Evolutionary conservation across 2,329 filamentous ascomycete species (phyloP), one percentile per base, ranked within the genome.

Genomic region (Sclerotinia trifoliorum): DNA sequence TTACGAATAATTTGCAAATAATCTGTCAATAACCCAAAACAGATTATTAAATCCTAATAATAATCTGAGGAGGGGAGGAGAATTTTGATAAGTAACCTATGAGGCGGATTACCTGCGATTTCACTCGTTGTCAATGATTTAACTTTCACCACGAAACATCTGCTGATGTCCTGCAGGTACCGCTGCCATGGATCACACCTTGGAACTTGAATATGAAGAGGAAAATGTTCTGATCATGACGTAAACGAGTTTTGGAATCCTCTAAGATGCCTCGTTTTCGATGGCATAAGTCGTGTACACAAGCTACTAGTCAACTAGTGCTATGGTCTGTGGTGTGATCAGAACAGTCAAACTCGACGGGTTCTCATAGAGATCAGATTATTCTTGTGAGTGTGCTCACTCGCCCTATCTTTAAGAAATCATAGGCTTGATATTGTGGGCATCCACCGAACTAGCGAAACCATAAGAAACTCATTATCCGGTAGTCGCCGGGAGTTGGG

Each of bases 381-480:
- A 62, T 39, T 62, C 58, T 7, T 49, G 58, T 62, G 19, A 39
- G 58, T 19, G 17, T 5, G 29, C 8, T 6, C 2, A 10, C 1
- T 17, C 15, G 2, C 8, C 21, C 29, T 32, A 8, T 5, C 32
- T 17, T 78, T 15, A 71, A 69, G 70, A 74, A 44, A 77, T 73
- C 1, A 70, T 77, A 32, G 61, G 69, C 21, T 78, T 86, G 1
- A 83, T 81, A 15, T 80, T 83, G 67, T 83, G 82, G 82, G 79
- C 79, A 5, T 78, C 80, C 13, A 74, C 74, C n/a, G 77, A 78
- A 70, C 69, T 73, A 49, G 77, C 74, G 68, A 66, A 46, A 21
- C 11, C 3, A 11, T 61, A 8, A 35, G 7, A 49, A 21, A 10
- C n/a, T 35, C 58, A 13, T 24, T 24, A 5, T 49, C 29, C 4